phyloP scores from a whole-genome alignment of 306 rosid genomes.

The Cicer chorassanicum region DNA sequence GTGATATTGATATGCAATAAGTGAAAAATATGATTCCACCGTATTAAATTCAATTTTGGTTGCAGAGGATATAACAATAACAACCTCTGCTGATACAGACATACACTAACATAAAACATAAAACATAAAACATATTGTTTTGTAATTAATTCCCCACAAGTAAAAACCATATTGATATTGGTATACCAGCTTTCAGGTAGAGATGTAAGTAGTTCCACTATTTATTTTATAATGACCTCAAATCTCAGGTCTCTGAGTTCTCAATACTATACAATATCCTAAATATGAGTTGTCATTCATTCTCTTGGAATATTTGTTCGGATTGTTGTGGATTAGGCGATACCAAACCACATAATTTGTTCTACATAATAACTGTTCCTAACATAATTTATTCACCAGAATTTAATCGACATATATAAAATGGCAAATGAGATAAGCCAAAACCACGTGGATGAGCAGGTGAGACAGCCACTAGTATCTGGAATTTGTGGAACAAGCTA shows the following conservation, averaged over 20 bases:
- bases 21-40: not conserved
- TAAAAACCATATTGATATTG: conserved; percentile 28
- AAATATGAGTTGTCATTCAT: conserved; percentile 50
- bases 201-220: conserved; percentile 32
- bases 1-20: too few relatives aligned
- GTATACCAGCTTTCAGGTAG: conserved; percentile 44
- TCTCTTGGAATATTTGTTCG: conserved; percentile 59
- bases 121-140: conserved; percentile 27
- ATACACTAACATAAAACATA: not conserved
- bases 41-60: conserved; percentile 16
- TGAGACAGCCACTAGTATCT: conserved; percentile 43
- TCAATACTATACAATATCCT: not conserved
- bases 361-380: conserved; percentile 33
- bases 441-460: conserved; percentile 53
- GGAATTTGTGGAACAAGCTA: conserved; percentile 54
- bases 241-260: conserved; percentile 46
- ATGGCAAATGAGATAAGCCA: conserved; percentile 45
- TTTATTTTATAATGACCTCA: conserved; percentile 32
- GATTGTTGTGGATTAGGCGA: conserved; percentile 59
- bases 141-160: conserved; percentile 12
- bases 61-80: not conserved
- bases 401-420: conserved; percentile 30
- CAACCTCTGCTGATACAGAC: conserved; percentile 15
- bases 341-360: conserved; percentile 44
- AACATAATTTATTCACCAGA: conserved; percentile 36